Evolutionary conservation across 257 asterid species (phyloP), one percentile per base, ranked within the genome.

Genomic region (Ilex asprella): DNA sequence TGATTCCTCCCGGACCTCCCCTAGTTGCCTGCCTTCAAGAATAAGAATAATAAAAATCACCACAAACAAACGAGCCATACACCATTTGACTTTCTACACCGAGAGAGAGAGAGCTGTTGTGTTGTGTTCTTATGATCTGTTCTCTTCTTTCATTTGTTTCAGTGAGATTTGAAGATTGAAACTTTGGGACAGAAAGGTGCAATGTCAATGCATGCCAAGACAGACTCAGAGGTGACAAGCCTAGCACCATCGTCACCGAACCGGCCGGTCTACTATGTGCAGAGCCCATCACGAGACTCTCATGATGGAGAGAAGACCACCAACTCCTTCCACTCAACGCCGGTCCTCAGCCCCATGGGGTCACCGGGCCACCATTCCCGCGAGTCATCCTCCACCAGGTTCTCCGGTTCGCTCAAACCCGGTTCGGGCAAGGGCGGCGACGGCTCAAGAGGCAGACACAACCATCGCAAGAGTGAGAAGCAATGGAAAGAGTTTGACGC

Each of bases 351-450:
- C 68, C 96, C 98, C 15, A 74, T 81, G 87, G 98, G 92, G 4
- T 91, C 98, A 0, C 98, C 98, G 41, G 97, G 97, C 14, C 97
- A 81, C 21, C 96, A 88, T n/a, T 88, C 98, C 3, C 85, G 98
- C 0, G 91, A 83, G 74, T 92, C 98, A 12, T 92, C 98, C 0
- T 92, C 98, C 29, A 88, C 97, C 21, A 72, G 98, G 58, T 91
- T 65, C 68, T 88, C 98, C 49, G 96, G 95, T 12, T 89, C 95
- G 12, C 72, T 86, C 2, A 91, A 88, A 54, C 96, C 95, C 31
- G 84, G 95, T 7, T 79, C 95, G 2, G 58, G 90, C 55, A 66
- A 84, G 61, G 70, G 56, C 63, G 27, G 27, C 27, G 27, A 21
- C 1, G 27, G 27, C 27, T 21, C 27, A 21, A 78, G 84, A 3